These are phyloP conservation scores for Coemansia sp. DNA, from an alignment of 192 early-diverging fungal genomes.

Conservation along the genomic window DNA sequence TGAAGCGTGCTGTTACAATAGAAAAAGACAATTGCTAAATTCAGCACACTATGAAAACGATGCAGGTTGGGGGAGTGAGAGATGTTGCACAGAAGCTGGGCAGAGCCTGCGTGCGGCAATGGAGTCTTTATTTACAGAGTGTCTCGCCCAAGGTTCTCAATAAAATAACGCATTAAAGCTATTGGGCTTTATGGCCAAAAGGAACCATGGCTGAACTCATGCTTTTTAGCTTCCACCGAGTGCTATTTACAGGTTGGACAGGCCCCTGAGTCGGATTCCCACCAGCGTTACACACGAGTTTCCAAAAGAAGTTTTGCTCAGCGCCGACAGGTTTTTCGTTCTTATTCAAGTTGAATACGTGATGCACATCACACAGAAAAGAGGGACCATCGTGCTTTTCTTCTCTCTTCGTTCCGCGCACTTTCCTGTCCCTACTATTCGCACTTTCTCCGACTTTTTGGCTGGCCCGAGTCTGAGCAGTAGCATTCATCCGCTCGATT, in stretches of 20 bases:
- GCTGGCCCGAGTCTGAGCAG: background rate
- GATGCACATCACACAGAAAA: background rate
- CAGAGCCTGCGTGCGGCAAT: no score
- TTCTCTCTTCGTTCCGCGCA: conserved; percentile 12
- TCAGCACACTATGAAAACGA: background rate
- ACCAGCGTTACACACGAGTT: background rate
- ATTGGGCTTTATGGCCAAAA: background rate
- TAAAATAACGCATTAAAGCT: no score
- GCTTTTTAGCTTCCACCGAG: background rate
- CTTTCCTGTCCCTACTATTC: conserved; percentile 6
- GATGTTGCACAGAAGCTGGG: background rate
- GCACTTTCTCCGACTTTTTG: background rate
- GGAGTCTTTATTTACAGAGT: no score
- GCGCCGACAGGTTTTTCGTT: background rate
- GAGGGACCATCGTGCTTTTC: background rate
- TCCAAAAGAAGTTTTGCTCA: background rate
- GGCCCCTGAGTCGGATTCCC: no score
- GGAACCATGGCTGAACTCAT: background rate
- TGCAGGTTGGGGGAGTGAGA: background rate
- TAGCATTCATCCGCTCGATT: background rate
- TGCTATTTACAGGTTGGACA: background rate
- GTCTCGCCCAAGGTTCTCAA: no score
- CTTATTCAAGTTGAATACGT: background rate
- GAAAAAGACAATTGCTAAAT: background rate
- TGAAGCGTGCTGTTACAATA: background rate